Evolutionary conservation across 2,329 filamentous ascomycete species (phyloP).

Genomic region (Fusarium haematococcum): DNA sequence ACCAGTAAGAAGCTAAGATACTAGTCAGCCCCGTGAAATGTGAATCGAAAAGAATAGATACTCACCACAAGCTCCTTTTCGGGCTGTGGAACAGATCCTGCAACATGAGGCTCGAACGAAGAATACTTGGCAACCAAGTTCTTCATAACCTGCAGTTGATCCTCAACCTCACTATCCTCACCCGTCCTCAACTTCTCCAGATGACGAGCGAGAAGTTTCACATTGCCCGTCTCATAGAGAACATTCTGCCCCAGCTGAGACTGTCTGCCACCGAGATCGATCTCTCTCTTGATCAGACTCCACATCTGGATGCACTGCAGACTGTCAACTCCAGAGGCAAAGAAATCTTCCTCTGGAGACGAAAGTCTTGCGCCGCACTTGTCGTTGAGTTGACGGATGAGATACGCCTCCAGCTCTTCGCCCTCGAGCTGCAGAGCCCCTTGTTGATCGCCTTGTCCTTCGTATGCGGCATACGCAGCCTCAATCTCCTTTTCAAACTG

Average conservation of each 20-base stretch:
- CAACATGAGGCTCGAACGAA: constrained; percentile 41
- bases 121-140: constrained; percentile 54
- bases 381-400: constrained; percentile 43
- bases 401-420: constrained; percentile 48
- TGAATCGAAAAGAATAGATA: neutral
- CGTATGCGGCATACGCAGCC: constrained; percentile 47
- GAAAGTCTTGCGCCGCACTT: constrained; percentile 39
- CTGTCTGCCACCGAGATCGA: constrained; percentile 60
- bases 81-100: constrained; percentile 36
- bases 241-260: constrained; percentile 64
- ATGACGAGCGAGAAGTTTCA: constrained; percentile 31
- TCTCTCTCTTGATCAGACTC: constrained; percentile 60
- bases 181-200: constrained; percentile 40
- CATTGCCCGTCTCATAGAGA: constrained; percentile 64
- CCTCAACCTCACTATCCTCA: constrained; percentile 11
- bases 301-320: constrained; percentile 69
- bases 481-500: constrained; percentile 59
- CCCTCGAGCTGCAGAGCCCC: constrained; percentile 4
- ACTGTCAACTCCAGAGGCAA: constrained; percentile 68
- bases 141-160: constrained; percentile 49
- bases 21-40: neutral
- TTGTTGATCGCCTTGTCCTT: constrained; percentile 12
- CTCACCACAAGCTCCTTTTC: constrained; percentile 49
- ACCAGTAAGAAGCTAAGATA: constrained; percentile 65
- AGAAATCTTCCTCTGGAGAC: constrained; percentile 61